phyloP scores from a whole-genome alignment of 2,329 filamentous ascomycete genomes.

The Botryotinia narcissicola region DNA sequence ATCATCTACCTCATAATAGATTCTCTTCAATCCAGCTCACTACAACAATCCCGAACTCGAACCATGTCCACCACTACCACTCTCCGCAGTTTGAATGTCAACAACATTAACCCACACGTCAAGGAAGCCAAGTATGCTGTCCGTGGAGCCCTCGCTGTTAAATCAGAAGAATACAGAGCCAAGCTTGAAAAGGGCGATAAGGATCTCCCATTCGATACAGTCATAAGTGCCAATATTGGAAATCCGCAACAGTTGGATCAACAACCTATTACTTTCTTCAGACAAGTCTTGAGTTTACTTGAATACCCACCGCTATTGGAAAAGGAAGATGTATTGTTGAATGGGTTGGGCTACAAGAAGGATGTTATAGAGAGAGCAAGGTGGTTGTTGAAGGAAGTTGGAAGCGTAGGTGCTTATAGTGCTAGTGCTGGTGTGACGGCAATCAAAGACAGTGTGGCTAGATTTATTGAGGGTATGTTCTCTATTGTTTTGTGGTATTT shows the following conservation, averaged over 20 bases:
- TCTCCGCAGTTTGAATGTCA: conserved; percentile 61
- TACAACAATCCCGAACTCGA: conserved; percentile 21
- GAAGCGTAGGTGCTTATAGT: conserved; percentile 94
- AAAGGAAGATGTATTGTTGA: conserved; percentile 74
- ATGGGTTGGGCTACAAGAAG: conserved; percentile 77
- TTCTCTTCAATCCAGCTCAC: background rate
- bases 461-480: conserved; percentile 79
- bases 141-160: conserved; percentile 89
- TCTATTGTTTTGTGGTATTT: background rate
- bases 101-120: conserved; percentile 92
- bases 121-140: conserved; percentile 92
- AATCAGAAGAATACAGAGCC: conserved; percentile 86
- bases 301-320: conserved; percentile 87
- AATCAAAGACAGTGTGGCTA: conserved; percentile 85
- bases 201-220: conserved; percentile 75
- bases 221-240: conserved; percentile 97
- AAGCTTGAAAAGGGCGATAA: conserved; percentile 58
- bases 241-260: conserved; percentile 99
- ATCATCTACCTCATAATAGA: background rate
- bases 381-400: conserved; percentile 76
- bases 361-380: conserved; percentile 85
- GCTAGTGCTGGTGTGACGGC: conserved; percentile 84
- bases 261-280: conserved; percentile 98
- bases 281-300: conserved; percentile 87
- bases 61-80: conserved; percentile 40